Conservation (phyloP, 345 rosid species). For the Bruguiera sexangula region DNA sequence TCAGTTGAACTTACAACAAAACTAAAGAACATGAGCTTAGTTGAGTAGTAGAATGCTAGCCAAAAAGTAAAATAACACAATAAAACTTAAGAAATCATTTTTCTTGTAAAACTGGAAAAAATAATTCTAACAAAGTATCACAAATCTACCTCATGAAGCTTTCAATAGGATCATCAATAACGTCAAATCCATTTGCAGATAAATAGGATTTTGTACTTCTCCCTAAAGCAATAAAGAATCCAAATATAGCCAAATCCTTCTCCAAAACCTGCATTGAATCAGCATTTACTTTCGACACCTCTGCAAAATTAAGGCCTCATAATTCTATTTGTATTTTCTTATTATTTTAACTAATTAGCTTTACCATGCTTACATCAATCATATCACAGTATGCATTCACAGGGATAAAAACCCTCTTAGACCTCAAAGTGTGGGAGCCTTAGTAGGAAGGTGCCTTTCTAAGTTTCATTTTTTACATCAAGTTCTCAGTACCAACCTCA, state of each 20-base stretch:
- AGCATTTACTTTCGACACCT: slow-evolving; percentile 18
- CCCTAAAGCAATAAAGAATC: slow-evolving; percentile 94
- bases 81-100: too few species aligned
- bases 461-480: slow-evolving; percentile 1
- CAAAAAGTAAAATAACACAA: too few species aligned
- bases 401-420: neutral
- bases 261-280: slow-evolving; percentile 70
- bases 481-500: slow-evolving; percentile 52
- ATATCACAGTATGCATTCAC: neutral
- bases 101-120: neutral
- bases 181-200: slow-evolving; percentile 71
- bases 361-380: neutral
- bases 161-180: slow-evolving; percentile 58
- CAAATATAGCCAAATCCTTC: slow-evolving; percentile 96
- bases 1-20: slow-evolving; percentile 12
- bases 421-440: neutral
- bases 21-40: slow-evolving; percentile 13
- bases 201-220: slow-evolving; percentile 68
- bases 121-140: slow-evolving; percentile 8
- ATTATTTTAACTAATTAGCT: neutral
- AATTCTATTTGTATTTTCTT: neutral
- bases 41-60: too few species aligned
- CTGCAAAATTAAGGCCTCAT: neutral
- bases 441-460: too few species aligned
- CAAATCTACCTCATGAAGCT: slow-evolving; percentile 66